A percentile compares a stretch with the other conserved stretches of the same genome.
Conservation (phyloP, 2,329 filamentous ascomycete genomes). For the Dothideomycetes sp. region DNA sequence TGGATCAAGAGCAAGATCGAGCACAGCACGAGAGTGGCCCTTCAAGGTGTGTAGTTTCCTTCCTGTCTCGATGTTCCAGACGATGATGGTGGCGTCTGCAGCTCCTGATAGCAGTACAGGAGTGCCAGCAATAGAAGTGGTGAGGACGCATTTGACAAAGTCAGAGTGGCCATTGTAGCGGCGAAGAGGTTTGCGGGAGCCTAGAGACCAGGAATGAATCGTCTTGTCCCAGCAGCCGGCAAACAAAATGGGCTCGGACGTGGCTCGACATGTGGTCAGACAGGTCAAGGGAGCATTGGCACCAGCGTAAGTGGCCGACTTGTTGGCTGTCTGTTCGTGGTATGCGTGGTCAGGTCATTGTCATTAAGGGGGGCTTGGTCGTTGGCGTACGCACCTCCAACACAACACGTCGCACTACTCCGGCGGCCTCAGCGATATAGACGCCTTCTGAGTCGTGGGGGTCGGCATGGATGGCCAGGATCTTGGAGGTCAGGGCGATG, state of each 20-base stretch:
- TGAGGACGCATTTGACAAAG: constrained; percentile 78
- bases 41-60: constrained; percentile 65
- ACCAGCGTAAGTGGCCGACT: constrained; percentile 52
- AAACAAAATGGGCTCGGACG: constrained; percentile 52
- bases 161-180: constrained; percentile 69
- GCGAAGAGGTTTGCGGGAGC: constrained; percentile 44
- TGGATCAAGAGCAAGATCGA: constrained; percentile 70
- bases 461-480: constrained; percentile 64
- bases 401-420: constrained; percentile 62
- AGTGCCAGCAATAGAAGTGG: constrained; percentile 50
- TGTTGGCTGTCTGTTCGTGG: constrained; percentile 35
- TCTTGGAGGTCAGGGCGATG: constrained; percentile 72
- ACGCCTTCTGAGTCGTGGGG: constrained; percentile 53
- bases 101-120: constrained; percentile 43
- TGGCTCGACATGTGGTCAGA: constrained; percentile 49
- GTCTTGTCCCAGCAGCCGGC: constrained; percentile 92
- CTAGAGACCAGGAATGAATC: constrained; percentile 74
- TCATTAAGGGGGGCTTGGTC: not conserved
- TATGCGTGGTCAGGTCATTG: not conserved
- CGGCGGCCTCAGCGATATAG: constrained; percentile 81
- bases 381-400: constrained; percentile 57
- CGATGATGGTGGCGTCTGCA: constrained; percentile 45
- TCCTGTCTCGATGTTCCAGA: constrained; percentile 69
- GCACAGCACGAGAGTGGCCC: constrained; percentile 68
- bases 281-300: constrained; percentile 74